These are phyloP conservation scores for Arachis hypogaea DNA, from an alignment of 306 rosid genomes.

Conservation along the genomic window DNA sequence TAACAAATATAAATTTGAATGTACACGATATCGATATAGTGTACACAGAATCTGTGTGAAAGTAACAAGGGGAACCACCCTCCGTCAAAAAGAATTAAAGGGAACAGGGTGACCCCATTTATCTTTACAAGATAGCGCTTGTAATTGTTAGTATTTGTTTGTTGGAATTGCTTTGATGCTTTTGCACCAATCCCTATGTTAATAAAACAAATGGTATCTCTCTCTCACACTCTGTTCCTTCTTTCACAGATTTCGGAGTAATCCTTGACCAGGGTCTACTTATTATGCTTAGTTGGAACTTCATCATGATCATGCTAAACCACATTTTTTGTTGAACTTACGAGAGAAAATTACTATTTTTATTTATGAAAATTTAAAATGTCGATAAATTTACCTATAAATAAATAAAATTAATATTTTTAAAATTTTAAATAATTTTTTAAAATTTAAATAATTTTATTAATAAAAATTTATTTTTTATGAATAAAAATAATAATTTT, in stretches of 20 bases:
- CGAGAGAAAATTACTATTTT: no score
- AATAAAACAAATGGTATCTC: conserved; percentile 24
- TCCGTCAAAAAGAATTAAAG: conserved; percentile 53
- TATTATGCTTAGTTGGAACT: neutral
- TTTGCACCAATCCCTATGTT: conserved; percentile 52
- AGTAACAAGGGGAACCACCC: conserved; percentile 44
- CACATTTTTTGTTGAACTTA: no score
- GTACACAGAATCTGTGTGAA: neutral
- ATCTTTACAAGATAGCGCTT: conserved; percentile 35
- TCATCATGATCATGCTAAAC: neutral
- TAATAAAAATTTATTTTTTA: no score
- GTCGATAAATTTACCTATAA: no score
- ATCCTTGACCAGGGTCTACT: conserved; percentile 36
- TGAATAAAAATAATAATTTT: no score
- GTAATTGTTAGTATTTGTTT: conserved; percentile 24
- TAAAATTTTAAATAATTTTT: no score
- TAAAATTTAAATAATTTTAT: no score
- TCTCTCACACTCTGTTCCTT: conserved; percentile 1
- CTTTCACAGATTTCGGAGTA: conserved; percentile 48
- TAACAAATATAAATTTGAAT: no score
- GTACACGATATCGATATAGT: neutral
- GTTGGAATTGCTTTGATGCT: neutral
- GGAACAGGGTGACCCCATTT: conserved; percentile 46
- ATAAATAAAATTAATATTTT: no score
- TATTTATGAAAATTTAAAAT: no score